These are phyloP conservation scores for Colletotrichum theobromicola DNA, from an alignment of 2,329 filamentous ascomycete species.

Conservation along the genomic window DNA sequence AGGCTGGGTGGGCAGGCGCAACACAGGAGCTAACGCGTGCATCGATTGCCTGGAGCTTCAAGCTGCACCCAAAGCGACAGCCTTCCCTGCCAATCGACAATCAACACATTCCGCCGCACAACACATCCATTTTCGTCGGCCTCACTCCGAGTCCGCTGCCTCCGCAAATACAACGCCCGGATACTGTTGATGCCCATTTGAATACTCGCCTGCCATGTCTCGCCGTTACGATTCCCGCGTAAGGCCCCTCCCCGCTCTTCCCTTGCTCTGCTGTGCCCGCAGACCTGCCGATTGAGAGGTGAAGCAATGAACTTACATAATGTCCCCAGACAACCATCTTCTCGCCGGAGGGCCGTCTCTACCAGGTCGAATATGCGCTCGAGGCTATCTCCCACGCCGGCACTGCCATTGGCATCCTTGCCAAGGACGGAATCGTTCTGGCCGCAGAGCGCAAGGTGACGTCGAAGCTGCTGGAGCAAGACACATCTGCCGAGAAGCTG, in stretches of 20 bases:
- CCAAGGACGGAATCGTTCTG: slow-evolving; percentile 97
- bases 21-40: slow-evolving; percentile 23
- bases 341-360: slow-evolving; percentile 96
- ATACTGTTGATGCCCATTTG: not conserved
- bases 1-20: slow-evolving; percentile 18
- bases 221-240: slow-evolving; percentile 97
- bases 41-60: slow-evolving; percentile 27
- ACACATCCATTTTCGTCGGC: not conserved
- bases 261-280: slow-evolving; percentile 25
- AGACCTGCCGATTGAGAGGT: not conserved
- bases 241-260: slow-evolving; percentile 41
- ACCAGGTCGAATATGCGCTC: slow-evolving; percentile 99
- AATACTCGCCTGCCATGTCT: slow-evolving; percentile 69
- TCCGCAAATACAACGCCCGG: not conserved
- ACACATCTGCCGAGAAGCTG: slow-evolving; percentile 99
- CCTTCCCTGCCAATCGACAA: slow-evolving; percentile 17
- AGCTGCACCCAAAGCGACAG: slow-evolving; percentile 18
- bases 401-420: slow-evolving; percentile 94
- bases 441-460: slow-evolving; percentile 99
- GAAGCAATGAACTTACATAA: slow-evolving; percentile 24
- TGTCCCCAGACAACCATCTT: slow-evolving; percentile 90
- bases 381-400: slow-evolving; percentile 99
- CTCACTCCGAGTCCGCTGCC: not conserved
- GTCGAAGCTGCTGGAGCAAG: slow-evolving; percentile 98
- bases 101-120: not conserved